Conservation (phyloP, 352 stramenopile genomes). For the Pythium chondricola region DNA sequence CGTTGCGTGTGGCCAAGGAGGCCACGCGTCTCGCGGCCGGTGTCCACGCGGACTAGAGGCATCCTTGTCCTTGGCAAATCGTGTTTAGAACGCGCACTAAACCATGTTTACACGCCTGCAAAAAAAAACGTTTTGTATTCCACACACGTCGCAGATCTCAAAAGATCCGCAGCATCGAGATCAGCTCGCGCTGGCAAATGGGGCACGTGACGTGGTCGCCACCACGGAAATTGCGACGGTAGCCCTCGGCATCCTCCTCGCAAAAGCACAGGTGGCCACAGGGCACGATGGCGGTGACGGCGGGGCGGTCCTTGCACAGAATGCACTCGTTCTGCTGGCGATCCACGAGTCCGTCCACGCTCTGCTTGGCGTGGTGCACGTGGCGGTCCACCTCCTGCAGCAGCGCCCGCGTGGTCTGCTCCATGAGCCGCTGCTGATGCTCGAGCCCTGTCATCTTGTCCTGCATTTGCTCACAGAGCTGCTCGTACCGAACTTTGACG, state of each 20-base stretch:
- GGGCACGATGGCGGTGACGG: slow-evolving; percentile 69
- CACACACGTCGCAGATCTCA: no score
- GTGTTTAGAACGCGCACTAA: neutral
- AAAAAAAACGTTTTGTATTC: neutral
- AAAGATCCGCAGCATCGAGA: slow-evolving; percentile 79
- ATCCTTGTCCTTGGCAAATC: neutral
- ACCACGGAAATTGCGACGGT: slow-evolving; percentile 37
- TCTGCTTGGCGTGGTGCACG: slow-evolving; percentile 58
- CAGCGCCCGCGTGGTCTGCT: slow-evolving; percentile 73
- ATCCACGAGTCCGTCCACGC: slow-evolving; percentile 42
- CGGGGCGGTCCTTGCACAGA: slow-evolving; percentile 68
- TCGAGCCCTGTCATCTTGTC: slow-evolving; percentile 54
- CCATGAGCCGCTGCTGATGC: slow-evolving; percentile 71
- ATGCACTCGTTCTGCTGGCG: slow-evolving; percentile 61
- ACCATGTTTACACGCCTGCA: neutral
- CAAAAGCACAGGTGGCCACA: slow-evolving; percentile 84
- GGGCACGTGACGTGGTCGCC: slow-evolving; percentile 42
- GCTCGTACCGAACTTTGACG: slow-evolving; percentile 67
- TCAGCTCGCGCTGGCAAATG: slow-evolving; percentile 76
- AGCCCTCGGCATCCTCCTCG: slow-evolving; percentile 69
- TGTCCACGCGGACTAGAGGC: slow-evolving; percentile 53
- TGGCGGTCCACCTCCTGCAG: slow-evolving; percentile 69
- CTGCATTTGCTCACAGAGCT: slow-evolving; percentile 70
- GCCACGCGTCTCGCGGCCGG: slow-evolving; percentile 37
- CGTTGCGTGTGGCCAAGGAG: slow-evolving; percentile 56